Percentiles rank a stretch among this genome's conserved stretches.
These are phyloP conservation scores for Recurvomyces mirabilis DNA, from an alignment of 495 filamentous ascomycete species.

Conservation along the genomic window DNA sequence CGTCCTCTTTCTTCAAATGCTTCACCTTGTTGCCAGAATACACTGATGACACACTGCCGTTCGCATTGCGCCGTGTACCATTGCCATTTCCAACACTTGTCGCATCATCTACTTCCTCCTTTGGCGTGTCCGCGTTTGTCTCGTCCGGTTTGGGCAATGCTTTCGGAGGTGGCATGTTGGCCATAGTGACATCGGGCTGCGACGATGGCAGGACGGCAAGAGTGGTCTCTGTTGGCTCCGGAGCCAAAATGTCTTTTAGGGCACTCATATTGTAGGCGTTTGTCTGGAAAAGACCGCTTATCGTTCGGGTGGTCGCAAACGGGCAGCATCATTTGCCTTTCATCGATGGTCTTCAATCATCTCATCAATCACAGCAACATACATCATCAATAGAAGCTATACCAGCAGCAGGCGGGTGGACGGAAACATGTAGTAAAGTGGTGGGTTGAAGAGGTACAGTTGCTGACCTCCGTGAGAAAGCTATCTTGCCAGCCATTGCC, in stretches of 20 bases:
- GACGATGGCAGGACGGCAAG: not conserved
- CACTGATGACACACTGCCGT: constrained; percentile 54
- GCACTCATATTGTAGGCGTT: too few species aligned
- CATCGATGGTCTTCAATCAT: too few species aligned
- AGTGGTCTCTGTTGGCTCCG: not conserved
- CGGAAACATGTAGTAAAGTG: too few species aligned
- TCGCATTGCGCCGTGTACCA: constrained; percentile 52
- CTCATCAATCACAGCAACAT: too few species aligned
- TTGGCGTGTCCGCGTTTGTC: constrained; percentile 33
- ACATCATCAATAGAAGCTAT: too few species aligned
- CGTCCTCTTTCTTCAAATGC: constrained; percentile 95
- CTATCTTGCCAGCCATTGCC: too few species aligned
- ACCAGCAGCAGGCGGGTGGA: too few species aligned
- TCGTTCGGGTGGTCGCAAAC: too few species aligned
- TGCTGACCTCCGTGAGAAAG: too few species aligned
- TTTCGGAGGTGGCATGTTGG: constrained; percentile 15
- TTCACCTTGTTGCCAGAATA: constrained; percentile 87
- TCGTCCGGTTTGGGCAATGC: constrained; percentile 19
- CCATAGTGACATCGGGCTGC: constrained; percentile 10
- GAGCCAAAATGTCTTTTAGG: constrained; percentile 1
- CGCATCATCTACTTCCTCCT: constrained; percentile 34
- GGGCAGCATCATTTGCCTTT: too few species aligned
- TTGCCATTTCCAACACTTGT: constrained; percentile 42
- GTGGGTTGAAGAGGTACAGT: too few species aligned
- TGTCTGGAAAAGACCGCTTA: too few species aligned